Conservation (phyloP, 371 early-diverging fungal genomes). For the Globomyces sp. region DNA sequence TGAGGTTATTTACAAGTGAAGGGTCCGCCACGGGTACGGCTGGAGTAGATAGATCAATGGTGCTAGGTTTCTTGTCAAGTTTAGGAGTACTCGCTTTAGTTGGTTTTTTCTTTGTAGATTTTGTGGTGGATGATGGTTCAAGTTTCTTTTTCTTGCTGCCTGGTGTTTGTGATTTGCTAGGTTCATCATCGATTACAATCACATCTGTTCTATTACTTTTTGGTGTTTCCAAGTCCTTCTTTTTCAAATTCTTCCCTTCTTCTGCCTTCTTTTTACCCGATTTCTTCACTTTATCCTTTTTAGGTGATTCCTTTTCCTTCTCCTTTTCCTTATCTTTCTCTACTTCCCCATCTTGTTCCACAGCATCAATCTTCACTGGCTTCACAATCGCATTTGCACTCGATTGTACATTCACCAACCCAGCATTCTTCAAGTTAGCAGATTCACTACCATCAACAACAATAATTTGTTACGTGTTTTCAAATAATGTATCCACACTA, state of each 20-base stretch:
- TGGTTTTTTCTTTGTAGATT: background rate
- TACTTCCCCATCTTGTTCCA: constrained; percentile 10
- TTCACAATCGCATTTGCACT: constrained; percentile 1
- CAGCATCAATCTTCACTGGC: background rate
- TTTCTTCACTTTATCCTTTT: constrained; percentile 15
- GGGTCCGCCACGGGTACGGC: background rate
- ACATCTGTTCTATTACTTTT: background rate
- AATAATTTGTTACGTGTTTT: constrained; percentile 34
- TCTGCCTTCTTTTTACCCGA: constrained; percentile 25
- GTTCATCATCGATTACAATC: background rate
- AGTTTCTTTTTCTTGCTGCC: background rate
- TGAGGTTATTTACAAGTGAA: background rate
- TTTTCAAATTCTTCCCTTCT: background rate
- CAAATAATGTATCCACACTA: constrained; percentile 42
- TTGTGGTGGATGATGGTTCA: background rate
- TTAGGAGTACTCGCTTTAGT: background rate
- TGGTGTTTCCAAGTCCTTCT: too few species aligned
- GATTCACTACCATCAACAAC: background rate
- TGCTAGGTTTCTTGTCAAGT: background rate
- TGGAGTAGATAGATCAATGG: background rate
- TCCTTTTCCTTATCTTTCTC: constrained; percentile 9
- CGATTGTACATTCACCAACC: background rate
- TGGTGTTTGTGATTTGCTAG: background rate
- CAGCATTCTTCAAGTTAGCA: constrained; percentile 2
- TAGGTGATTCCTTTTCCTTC: constrained; percentile 14